Percentiles rank a stretch among this genome's conserved stretches.
These are phyloP conservation scores for Metarhizium brunneum DNA, from an alignment of 2,329 filamentous ascomycete genomes.

Conservation along the genomic window DNA sequence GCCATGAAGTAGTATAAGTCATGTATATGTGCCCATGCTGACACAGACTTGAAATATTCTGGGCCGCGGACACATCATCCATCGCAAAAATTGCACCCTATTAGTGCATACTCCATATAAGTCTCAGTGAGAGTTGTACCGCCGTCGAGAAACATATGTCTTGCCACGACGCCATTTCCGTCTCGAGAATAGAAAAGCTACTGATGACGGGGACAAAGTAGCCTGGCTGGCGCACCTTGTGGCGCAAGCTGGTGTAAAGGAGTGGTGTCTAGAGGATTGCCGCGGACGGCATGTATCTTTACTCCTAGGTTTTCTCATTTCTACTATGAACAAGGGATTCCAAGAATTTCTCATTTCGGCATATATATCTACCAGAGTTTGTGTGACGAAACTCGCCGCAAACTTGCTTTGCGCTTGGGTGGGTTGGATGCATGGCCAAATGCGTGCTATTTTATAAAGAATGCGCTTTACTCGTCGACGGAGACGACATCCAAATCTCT, in stretches of 20 bases:
- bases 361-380: too few relatives aligned
- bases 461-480: too few relatives aligned
- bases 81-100: constrained; percentile 18
- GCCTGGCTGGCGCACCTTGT: constrained; percentile 9
- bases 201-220: constrained; percentile 19
- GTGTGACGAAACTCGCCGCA: neutral
- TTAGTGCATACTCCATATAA: constrained; percentile 18
- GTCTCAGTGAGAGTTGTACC: constrained; percentile 15
- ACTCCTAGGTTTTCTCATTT: too few relatives aligned
- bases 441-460: too few relatives aligned
- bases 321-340: too few relatives aligned
- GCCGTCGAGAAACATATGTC: constrained; percentile 15
- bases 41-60: constrained; percentile 20
- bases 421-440: too few relatives aligned
- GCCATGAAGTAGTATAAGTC: constrained; percentile 25
- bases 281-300: constrained; percentile 10
- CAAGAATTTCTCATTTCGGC: too few relatives aligned
- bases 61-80: constrained; percentile 20
- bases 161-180: constrained; percentile 7
- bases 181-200: neutral
- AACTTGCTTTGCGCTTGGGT: constrained; percentile 15
- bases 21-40: constrained; percentile 17
- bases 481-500: too few relatives aligned
- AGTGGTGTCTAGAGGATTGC: constrained; percentile 19
- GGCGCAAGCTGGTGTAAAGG: neutral